Percentiles rank a stretch among this genome's conserved stretches.
Evolutionary conservation across 73 alveolate genomes (phyloP).

Genomic region (Effrenium voratum): DNA sequence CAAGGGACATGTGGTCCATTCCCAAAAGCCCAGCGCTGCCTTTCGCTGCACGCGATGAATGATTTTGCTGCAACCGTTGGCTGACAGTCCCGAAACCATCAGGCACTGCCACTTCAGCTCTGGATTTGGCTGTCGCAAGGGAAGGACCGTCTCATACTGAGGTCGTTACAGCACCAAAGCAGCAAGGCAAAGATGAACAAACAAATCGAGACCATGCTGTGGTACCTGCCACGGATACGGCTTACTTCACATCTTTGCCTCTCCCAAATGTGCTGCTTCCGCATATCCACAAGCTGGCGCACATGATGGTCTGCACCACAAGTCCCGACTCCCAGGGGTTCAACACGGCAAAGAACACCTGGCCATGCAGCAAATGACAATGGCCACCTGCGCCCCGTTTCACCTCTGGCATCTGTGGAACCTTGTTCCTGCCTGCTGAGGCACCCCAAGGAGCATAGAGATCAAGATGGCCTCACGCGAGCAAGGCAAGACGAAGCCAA

Average conservation of each 20-base stretch:
- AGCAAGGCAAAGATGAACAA: constrained; percentile 70
- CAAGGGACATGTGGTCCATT: neutral
- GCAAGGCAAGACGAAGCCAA: neutral
- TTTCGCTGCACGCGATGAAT: neutral
- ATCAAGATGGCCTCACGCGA: constrained; percentile 66
- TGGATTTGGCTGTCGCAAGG: neutral
- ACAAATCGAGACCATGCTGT: constrained; percentile 92
- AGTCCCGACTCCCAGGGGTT: constrained; percentile 94
- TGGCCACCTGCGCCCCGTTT: neutral
- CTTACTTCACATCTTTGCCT: neutral
- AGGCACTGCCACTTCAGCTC: neutral
- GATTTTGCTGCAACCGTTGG: neutral
- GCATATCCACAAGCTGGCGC: neutral
- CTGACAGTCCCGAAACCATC: neutral
- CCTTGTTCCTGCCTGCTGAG: constrained; percentile 68
- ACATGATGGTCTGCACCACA: constrained; percentile 86
- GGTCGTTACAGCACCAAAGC: constrained; percentile 49
- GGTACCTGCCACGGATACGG: constrained; percentile 45
- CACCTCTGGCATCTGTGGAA: neutral
- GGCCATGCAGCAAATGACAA: neutral
- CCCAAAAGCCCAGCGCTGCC: no score
- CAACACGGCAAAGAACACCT: constrained; percentile 90
- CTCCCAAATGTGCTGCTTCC: neutral
- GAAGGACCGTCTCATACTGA: neutral
- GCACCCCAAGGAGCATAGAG: constrained; percentile 92